These are phyloP conservation scores for Orychophragmus violaceus DNA, from an alignment of 345 rosid species.

Conservation along the genomic window DNA sequence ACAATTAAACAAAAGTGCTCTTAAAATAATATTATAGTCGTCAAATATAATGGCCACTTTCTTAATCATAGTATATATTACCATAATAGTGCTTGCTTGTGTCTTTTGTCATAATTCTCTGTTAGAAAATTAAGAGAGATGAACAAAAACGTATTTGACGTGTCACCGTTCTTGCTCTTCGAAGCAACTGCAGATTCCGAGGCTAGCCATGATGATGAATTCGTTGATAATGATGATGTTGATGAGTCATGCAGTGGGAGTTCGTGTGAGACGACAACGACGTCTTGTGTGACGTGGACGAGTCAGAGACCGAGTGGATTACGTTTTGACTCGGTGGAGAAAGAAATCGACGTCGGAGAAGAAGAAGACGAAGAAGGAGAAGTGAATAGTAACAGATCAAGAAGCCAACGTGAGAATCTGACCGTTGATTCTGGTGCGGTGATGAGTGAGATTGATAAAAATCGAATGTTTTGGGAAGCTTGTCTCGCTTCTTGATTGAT, in stretches of 20 bases:
- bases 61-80: no score
- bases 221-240: slow-evolving; percentile 19
- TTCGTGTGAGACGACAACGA: slow-evolving; percentile 25
- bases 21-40: background rate
- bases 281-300: slow-evolving; percentile 19
- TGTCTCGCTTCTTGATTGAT: slow-evolving; percentile 77
- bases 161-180: slow-evolving; percentile 41
- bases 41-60: slow-evolving; percentile 26
- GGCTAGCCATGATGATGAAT: background rate
- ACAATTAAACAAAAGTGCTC: slow-evolving; percentile 15
- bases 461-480: slow-evolving; percentile 75
- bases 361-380: slow-evolving; percentile 26
- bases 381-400: slow-evolving; percentile 28
- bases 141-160: slow-evolving; percentile 29
- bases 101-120: background rate
- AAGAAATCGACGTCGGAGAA: slow-evolving; percentile 16
- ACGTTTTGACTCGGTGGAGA: background rate
- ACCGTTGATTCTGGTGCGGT: slow-evolving; percentile 31
- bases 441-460: slow-evolving; percentile 59
- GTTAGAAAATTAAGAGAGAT: background rate
- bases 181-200: slow-evolving; percentile 77
- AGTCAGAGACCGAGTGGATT: background rate
- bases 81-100: background rate
- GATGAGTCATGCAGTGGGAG: slow-evolving; percentile 45
- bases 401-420: slow-evolving; percentile 1